Conservation (phyloP, 2,329 filamentous ascomycete species). For the Claviceps capensis region DNA sequence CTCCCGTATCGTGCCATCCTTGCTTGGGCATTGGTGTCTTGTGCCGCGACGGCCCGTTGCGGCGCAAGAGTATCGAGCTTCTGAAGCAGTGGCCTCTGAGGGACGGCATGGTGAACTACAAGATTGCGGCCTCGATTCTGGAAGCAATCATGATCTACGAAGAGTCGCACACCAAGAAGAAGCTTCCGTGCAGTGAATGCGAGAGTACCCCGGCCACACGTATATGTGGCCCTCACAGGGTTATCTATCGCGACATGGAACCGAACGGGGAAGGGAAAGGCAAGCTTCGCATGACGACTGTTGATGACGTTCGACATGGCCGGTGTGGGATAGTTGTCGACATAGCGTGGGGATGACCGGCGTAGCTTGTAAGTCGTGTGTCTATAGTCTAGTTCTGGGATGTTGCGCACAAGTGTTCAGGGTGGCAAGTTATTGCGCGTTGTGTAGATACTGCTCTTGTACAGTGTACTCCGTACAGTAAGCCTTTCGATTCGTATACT, state of each 20-base stretch:
- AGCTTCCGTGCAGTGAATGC: not conserved
- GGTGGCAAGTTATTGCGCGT: too few relatives aligned
- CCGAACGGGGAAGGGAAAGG: not conserved
- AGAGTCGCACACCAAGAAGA: not conserved
- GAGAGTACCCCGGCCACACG: not conserved
- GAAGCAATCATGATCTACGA: not conserved
- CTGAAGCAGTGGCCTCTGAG: conserved; percentile 1
- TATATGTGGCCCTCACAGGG: not conserved
- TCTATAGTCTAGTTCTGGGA: too few relatives aligned
- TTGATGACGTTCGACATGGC: not conserved
- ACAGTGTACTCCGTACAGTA: too few relatives aligned
- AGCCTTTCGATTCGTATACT: too few relatives aligned
- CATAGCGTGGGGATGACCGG: not conserved
- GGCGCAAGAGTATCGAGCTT: not conserved
- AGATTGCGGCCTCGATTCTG: not conserved
- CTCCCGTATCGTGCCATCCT: conserved; percentile 1
- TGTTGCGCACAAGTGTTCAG: too few relatives aligned
- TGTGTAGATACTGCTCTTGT: too few relatives aligned
- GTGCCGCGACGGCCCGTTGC: conserved; percentile 1
- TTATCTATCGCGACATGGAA: conserved; percentile 2
- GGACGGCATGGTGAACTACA: conserved; percentile 4
- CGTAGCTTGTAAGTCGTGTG: too few relatives aligned
- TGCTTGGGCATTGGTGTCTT: not conserved
- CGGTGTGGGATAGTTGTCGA: not conserved
- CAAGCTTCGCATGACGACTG: not conserved